Evolutionary conservation across 2,329 filamentous ascomycete genomes (phyloP), one percentile per base, ranked within the genome.

Genomic region (Alternaria metachromatica): DNA sequence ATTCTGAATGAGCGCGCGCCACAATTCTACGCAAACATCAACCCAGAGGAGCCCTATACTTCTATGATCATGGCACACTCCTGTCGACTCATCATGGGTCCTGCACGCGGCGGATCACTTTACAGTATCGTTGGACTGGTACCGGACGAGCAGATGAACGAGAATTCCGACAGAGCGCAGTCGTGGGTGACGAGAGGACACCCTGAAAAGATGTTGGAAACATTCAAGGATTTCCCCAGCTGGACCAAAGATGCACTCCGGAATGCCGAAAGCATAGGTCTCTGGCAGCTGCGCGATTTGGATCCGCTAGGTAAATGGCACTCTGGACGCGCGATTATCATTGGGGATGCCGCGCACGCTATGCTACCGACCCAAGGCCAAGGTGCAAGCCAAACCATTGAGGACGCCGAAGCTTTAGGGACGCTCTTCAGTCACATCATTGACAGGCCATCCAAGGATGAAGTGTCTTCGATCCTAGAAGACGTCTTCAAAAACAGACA

Each of bases 311-410:
- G 67, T 3, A 78, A 67, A 2, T 87, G 85, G 85, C 74, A 78
- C 13, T 74, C 77, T 3, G 79, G 84, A 13, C 78, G 85, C 0
- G 81, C 86, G 3, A 79, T 88, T 6, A 74, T 89, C 3, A 77
- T 88, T 6, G 87, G 87, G 9, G 87, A 89, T 72, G 57, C 57
- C 2, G 57, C 57, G 15, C 87, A 88, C 74, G 85, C 86, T 0
- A 80, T 88, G 62, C 82, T 85, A 1, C 82, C 87, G 1, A 84
- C 82, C 9, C 83, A 84, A 1, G 86, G 86, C 3, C 87, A 88
- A 72, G 87, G 87, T 0, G 82, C 84, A 2, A 85, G 83, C 6
- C 86, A 88, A 73, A 85, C 85, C 0, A 74, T 88, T 15, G 57
- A 60, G 8, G 87, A 88, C 72, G 82, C 80, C 0, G 84, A 86